Conservation (phyloP, 192 early-diverging fungal genomes). For the Haplosporangium gracile region DNA sequence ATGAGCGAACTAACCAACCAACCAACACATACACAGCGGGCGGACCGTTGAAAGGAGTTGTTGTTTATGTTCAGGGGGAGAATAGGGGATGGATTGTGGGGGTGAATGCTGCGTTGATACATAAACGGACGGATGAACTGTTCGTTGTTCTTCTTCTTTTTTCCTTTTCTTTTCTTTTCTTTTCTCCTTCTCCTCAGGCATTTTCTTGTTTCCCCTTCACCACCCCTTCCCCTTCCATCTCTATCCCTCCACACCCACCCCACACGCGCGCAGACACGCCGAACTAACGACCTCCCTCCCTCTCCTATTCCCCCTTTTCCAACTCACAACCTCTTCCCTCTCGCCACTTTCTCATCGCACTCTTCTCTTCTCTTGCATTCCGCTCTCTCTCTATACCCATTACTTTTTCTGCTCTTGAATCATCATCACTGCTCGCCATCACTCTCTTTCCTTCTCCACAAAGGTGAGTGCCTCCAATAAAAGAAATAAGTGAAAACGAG, state of each 20-base stretch:
- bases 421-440: background rate
- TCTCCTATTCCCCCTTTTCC: background rate
- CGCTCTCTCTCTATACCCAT: background rate
- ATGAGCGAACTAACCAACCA: background rate
- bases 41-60: background rate
- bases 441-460: background rate
- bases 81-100: background rate
- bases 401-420: background rate
- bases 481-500: background rate
- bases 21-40: background rate
- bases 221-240: background rate
- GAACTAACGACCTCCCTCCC: constrained; percentile 14
- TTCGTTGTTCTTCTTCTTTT: background rate
- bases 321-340: background rate
- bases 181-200: constrained; percentile 38
- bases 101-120: background rate
- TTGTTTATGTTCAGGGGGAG: background rate
- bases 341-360: constrained; percentile 1
- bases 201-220: background rate
- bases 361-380: background rate
- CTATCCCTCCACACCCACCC: background rate
- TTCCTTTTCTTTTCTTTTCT: constrained; percentile 11
- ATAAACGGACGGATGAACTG: background rate
- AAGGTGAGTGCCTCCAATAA: background rate
- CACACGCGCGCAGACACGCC: constrained; percentile 6